phyloP scores from a whole-genome alignment of 441 rosid species.

The Euphorbia schlechtendalii region DNA sequence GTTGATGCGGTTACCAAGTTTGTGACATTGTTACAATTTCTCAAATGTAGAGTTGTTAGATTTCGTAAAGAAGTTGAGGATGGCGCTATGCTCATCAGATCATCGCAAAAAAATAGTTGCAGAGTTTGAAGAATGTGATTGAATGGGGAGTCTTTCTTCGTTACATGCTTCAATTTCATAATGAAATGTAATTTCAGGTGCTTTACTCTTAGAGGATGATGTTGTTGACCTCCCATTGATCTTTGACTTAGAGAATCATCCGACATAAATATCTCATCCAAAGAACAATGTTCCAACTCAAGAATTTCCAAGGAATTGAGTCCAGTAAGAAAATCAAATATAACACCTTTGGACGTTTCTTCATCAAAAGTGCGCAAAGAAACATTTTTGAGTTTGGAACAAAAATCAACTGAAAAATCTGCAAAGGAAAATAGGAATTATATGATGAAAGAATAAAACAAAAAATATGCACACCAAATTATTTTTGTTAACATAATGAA shows the following conservation, averaged over 20 bases:
- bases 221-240: too few relatives aligned
- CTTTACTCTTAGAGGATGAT: not conserved
- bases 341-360: not conserved
- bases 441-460: too few relatives aligned
- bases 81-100: not conserved
- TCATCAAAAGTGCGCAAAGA: not conserved
- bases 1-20: not conserved
- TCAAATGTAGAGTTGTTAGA: too few relatives aligned
- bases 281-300: not conserved
- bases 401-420: too few relatives aligned
- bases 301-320: not conserved
- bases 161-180: not conserved
- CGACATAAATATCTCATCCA: too few relatives aligned
- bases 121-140: not conserved
- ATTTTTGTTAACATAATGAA: too few relatives aligned
- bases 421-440: too few relatives aligned
- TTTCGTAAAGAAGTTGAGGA: too few relatives aligned
- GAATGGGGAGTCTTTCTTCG: not conserved
- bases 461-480: too few relatives aligned
- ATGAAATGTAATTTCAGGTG: not conserved
- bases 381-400: not conserved
- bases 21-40: not conserved
- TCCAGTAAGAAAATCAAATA: not conserved
- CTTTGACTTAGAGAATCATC: not conserved
- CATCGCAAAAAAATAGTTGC: not conserved